Base-by-base conservation (phyloP, 331 rosid species). In the Phaseolus coccineus region DNA sequence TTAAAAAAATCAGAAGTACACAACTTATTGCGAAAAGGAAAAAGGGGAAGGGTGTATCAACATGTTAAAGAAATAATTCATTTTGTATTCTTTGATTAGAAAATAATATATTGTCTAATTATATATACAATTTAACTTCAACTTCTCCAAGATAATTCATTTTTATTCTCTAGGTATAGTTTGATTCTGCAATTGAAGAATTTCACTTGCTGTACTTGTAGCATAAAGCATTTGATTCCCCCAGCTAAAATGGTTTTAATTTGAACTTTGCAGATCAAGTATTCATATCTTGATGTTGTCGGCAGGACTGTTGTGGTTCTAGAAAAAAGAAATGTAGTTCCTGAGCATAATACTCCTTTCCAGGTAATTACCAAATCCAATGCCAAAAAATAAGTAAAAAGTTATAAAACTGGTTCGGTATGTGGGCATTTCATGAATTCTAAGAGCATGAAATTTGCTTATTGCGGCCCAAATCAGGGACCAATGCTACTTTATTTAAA, bases 291-390 rank as follows among this genome's bases (percentile, higher is more conserved):
- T 87, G 99, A 95, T 79, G 86, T 93, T 27, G 88, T 91, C 30
- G 99, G 99, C 71, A 93, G 99, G 88, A 87, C 96, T 19, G 98
- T 95, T 82, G 91, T 91, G 76, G 94, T 91, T 82, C 84, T 95
- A 24, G 93, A 90, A 89, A 93, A 93, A 94, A 89, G 85, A 76
- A 95, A 93, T 56, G 91, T 70, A 59, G 97, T 95, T 58, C 99
- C 99, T 13, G 99, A 95, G 83, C 99, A 91, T 74, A 90, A 82
- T 83, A 80, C 76, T 73, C 90, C 82, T 82, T 95, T 95, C 93
- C 99, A 93, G 98, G 99, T 95, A 87, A 19, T 84, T 66, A 73
- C 62, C 24, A 56, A 70, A 71, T 39, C 10, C 53, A 37, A 67
- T 47, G 33, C 42, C 12, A 57, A 59, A 9, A 31, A 31, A 31